Evolutionary conservation across 345 rosid species (phyloP).

Genomic region (Luvunga scandens): DNA sequence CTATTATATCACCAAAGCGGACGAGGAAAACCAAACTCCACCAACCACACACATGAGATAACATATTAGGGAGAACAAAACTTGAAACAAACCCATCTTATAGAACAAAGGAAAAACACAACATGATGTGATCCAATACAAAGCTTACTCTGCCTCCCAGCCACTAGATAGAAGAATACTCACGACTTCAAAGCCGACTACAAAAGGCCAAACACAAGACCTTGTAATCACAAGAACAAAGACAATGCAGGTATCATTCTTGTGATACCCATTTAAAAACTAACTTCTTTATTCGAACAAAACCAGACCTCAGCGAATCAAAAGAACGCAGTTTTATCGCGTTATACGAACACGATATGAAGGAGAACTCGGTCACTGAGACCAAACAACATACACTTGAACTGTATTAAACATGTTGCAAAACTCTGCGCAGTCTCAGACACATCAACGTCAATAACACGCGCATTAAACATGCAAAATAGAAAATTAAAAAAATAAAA

Average conservation of each 20-base stretch:
- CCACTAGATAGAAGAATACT: constrained; percentile 25
- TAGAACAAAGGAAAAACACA: neutral
- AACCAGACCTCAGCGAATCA: constrained; percentile 14
- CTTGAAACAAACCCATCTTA: constrained; percentile 1
- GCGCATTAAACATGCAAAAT: constrained; percentile 35
- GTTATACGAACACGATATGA: constrained; percentile 5
- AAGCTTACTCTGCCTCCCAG: constrained; percentile 23
- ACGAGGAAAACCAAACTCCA: constrained; percentile 5
- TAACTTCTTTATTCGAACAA: constrained; percentile 9
- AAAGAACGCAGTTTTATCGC: constrained; percentile 27
- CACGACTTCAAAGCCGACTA: constrained; percentile 12
- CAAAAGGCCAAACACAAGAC: constrained; percentile 5
- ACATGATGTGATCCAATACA: constrained; percentile 6
- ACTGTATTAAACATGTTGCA: constrained; percentile 23
- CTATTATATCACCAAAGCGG: constrained; percentile 4
- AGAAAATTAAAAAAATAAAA: constrained; percentile 31
- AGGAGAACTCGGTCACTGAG: constrained; percentile 32
- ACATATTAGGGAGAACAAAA: neutral
- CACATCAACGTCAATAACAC: constrained; percentile 42
- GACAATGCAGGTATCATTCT: constrained; percentile 21
- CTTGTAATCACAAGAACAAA: constrained; percentile 15
- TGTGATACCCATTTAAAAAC: constrained; percentile 8
- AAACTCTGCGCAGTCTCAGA: constrained; percentile 15
- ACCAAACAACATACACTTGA: constrained; percentile 55
- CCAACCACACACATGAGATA: constrained; percentile 8